Base-by-base conservation (phyloP, 2,329 filamentous ascomycete genomes). In the Teratosphaeria destructans region DNA sequence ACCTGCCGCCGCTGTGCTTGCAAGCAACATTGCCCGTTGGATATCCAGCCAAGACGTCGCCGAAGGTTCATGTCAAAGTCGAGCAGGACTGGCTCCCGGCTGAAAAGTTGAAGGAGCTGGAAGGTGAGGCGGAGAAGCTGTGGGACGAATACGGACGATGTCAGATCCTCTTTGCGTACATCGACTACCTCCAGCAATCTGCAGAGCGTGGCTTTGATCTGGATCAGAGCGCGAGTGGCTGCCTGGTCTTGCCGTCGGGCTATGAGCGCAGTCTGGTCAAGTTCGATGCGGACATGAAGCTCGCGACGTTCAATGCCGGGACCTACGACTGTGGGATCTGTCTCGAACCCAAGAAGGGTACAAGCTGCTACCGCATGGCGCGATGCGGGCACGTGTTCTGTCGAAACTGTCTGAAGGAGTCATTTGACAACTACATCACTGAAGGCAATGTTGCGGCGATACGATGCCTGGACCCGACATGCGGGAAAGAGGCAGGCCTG, bases 331-430 rank as follows among this genome's bases (percentile, higher is more conserved):
- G 93, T 65, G 89, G 88, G 1, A 82, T 97, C 55, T 96, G 92
- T 70, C 75, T 96, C 54, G 93, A 97, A 72, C 91, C 91, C 0
- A 96, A 96, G 74, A 96, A 95, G 72, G 94, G 94, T 1, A 75
- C 78, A 0, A 82, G 79, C 11, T 97, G 94, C 72, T 88, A 97
- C 75, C 83, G 84, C 52, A 86, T 97, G 80, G 75, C 88, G 54
- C 85, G 87, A 60, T 99, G 94, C 72, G 85, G 84, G 0, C 93
- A 99, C 71, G 90, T 97, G 43, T 99, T 97, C 70, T 99, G 94
- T 73, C 77, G 87, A 19, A 74, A 84, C n/a, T 99, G 94, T 69
- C 78, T 99, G 2, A 87, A 89, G 63, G 90, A 93, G 67, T 96
- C 93, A 66, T 97, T 95, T 79, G 90, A 87, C 66, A 86, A 85